A percentile compares a stretch with the other conserved stretches of the same genome.
These are phyloP conservation scores for Lignosus rhinocerotis DNA, from an alignment of 1,284 basidiomycete genomes.

Conservation along the genomic window DNA sequence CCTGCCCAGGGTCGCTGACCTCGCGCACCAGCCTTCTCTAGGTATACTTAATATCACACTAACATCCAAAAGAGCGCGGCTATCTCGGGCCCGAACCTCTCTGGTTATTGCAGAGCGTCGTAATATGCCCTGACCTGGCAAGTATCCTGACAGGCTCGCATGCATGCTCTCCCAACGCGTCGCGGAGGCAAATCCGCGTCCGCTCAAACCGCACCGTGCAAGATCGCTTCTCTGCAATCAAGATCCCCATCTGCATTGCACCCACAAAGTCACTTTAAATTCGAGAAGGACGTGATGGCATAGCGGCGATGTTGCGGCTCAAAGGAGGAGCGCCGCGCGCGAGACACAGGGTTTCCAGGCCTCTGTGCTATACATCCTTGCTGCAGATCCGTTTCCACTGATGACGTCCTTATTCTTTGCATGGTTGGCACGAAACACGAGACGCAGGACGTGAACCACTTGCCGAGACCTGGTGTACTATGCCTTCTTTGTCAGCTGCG, in stretches of 20 bases:
- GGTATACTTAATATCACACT: constrained; percentile 7
- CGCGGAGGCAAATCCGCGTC: constrained; percentile 15
- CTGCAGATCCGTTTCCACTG: not conserved
- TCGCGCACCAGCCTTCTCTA: not conserved
- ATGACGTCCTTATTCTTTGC: not conserved
- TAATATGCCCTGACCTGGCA: constrained; percentile 17
- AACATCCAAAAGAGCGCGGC: constrained; percentile 2
- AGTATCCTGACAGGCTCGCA: constrained; percentile 1
- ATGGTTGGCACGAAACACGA: not conserved
- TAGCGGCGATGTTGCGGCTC: not conserved
- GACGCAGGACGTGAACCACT: not conserved
- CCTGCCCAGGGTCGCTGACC: not conserved
- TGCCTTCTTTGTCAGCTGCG: not conserved
- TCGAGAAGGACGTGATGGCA: not conserved
- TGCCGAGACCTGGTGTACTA: not conserved
- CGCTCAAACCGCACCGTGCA: constrained; percentile 8
- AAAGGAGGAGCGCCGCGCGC: not conserved
- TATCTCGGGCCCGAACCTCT: constrained; percentile 12
- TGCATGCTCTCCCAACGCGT: constrained; percentile 1
- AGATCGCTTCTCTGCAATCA: not conserved
- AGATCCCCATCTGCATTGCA: not conserved
- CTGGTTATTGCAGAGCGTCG: constrained; percentile 4
- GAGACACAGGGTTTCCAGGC: not conserved
- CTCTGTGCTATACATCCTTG: not conserved
- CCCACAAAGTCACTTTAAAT: constrained; percentile 4